Evolutionary conservation across 495 filamentous ascomycete species (phyloP), one percentile per base, ranked within the genome.

Genomic region (Penicillium robsamsonii): DNA sequence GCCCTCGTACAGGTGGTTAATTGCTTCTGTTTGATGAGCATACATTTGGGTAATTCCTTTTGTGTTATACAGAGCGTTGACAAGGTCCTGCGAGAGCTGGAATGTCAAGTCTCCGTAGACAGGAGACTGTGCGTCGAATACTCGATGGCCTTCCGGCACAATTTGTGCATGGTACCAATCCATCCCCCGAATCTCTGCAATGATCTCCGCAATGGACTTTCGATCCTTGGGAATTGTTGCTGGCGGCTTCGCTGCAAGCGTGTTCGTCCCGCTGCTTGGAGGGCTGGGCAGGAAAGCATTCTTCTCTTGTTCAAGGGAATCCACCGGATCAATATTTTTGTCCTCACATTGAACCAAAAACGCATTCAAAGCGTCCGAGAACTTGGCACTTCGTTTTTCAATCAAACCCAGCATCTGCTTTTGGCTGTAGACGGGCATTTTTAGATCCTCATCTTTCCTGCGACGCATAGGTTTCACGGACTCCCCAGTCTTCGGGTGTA

Each of bases 11-110:
- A 99, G 75, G 58, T 87, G 81, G 68, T 97, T 99, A 66, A 97
- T 96, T 1, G 94, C 94, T 71, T 96, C 90, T 1, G 91, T 86
- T 73, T 99, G 94, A 68, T 99, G 94, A 5, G 91, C 82, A 65
- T 96, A 99, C n/a, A 97, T 79, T 53, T 84, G 84, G 0, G 87
- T 89, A 47, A 99, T 97, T 15, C 85, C 83, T 61, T 84, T 85
- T 2, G 90, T 88, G 60, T 96, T 96, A 75, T 93, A 98, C 5
- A 98, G 69, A 3, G 94, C 92, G 70, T 98, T 96, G 20, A 97
- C 93, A 47, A 98, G 75, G 61, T 88, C 83, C 67, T 98, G 94
- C 20, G 91, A 94, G 2, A 98, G 77, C 43, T 87, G 77, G 62
- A 98, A 97, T 12, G 87, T 80, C 41, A 98, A 76, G 10, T 96